phyloP scores from a whole-genome alignment of 2,329 filamentous ascomycete species.

The Penicillium sp. region DNA sequence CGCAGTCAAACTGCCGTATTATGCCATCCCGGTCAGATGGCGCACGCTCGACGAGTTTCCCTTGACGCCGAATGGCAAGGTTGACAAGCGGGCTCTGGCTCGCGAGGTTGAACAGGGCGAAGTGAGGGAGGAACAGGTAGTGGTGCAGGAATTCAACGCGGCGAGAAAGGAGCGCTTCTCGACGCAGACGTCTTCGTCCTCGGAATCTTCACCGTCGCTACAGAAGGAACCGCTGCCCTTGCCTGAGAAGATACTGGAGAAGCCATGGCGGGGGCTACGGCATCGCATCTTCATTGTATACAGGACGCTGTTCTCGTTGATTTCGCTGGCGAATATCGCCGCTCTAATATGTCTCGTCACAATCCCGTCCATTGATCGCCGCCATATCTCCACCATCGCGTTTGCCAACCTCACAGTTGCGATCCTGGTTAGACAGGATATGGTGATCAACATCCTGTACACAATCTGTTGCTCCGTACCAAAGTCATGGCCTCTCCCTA shows the following conservation, averaged over 20 bases:
- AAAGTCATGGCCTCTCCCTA: conserved; percentile 35
- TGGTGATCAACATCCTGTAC: conserved; percentile 47
- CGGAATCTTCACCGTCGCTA: neutral
- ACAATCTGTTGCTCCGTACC: conserved; percentile 38
- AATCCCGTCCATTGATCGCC: neutral
- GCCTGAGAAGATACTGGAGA: conserved; percentile 9
- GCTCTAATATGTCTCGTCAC: conserved; percentile 20
- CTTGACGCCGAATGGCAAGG: conserved; percentile 16
- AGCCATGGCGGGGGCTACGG: conserved; percentile 34
- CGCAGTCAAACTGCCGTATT: conserved; percentile 10
- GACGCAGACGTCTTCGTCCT: neutral
- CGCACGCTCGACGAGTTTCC: conserved; percentile 7
- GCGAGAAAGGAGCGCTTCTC: neutral
- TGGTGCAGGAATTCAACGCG: no score
- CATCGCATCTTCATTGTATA: conserved; percentile 48
- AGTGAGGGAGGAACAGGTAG: no score
- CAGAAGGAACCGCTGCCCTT: conserved; percentile 7
- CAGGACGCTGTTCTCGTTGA: conserved; percentile 60
- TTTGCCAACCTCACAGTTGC: conserved; percentile 42
- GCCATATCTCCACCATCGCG: conserved; percentile 27
- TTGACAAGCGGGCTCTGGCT: conserved; percentile 14
- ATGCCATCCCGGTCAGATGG: conserved; percentile 14
- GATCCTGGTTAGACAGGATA: conserved; percentile 45
- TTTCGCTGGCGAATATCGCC: conserved; percentile 55
- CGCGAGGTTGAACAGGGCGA: neutral